A percentile compares a stretch with the other conserved stretches of the same genome.
Conservation (phyloP, 2,329 filamentous ascomycete species). For the Diaporthe ampelina region DNA sequence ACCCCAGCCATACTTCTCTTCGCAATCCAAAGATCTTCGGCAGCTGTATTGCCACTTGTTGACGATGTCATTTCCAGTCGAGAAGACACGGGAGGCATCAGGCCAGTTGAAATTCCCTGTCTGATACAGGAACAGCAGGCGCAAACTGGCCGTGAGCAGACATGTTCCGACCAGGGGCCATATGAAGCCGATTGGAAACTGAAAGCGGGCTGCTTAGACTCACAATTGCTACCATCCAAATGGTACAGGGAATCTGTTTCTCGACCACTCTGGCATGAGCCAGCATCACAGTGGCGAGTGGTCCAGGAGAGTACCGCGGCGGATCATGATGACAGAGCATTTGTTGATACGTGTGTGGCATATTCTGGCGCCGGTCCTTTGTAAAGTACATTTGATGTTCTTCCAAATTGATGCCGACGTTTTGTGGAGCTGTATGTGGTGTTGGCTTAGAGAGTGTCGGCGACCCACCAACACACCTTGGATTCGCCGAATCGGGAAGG, state of each 20-base stretch:
- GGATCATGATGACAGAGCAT: not conserved
- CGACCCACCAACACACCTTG: not conserved
- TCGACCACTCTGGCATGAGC: no score
- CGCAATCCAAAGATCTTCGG: not conserved
- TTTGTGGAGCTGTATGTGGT: not conserved
- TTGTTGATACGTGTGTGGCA: not conserved
- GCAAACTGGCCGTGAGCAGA: not conserved
- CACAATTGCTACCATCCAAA: no score
- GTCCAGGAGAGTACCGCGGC: not conserved
- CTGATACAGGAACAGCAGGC: no score
- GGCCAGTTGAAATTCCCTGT: no score
- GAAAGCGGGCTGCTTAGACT: no score
- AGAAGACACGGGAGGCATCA: no score
- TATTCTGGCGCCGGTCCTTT: not conserved
- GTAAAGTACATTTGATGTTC: no score
- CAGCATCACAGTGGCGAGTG: not conserved
- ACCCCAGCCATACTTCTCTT: not conserved
- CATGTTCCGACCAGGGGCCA: no score
- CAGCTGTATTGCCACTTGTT: no score
- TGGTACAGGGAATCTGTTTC: no score
- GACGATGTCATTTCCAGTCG: no score
- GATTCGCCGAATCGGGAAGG: not conserved
- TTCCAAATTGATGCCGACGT: not conserved
- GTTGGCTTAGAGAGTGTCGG: not conserved
- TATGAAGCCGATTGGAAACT: no score